A percentile compares a stretch with the other conserved stretches of the same genome.
Evolutionary conservation across 805 yeast genomes (phyloP).

Genomic region (Monosporozyma siamensis): DNA sequence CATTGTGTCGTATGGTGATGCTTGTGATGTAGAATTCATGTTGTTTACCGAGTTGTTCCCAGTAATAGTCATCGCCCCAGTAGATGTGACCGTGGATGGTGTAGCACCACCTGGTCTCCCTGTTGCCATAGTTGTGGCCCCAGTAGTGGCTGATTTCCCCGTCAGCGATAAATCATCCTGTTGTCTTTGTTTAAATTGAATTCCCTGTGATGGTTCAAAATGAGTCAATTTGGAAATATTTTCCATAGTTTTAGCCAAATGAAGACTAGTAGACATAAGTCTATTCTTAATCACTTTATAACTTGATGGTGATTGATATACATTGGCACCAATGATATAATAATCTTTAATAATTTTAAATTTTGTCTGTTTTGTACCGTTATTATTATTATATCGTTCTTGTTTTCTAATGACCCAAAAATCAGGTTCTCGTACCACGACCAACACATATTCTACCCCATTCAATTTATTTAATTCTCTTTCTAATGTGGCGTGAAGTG

Average conservation of each 20-base stretch:
- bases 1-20: conserved; percentile 1
- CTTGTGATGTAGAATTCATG: neutral
- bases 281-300: conserved; percentile 67
- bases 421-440: conserved; percentile 75
- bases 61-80: conserved; percentile 5
- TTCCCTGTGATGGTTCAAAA: conserved; percentile 55
- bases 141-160: neutral
- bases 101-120: conserved; percentile 8
- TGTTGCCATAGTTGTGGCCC: conserved; percentile 1
- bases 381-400: conserved; percentile 41
- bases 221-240: conserved; percentile 40
- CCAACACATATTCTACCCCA: conserved; percentile 78
- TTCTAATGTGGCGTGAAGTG: conserved; percentile 33
- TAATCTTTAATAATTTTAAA: conserved; percentile 56
- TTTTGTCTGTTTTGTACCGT: conserved; percentile 22
- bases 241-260: conserved; percentile 39
- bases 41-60: neutral
- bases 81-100: conserved; percentile 6
- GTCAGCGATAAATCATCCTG: too few species aligned
- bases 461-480: conserved; percentile 63
- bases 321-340: conserved; percentile 83
- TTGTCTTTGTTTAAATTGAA: conserved; percentile 12
- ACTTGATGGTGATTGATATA: conserved; percentile 80
- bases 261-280: conserved; percentile 40
- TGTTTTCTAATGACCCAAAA: conserved; percentile 89